Evolutionary conservation across 306 rosid genomes (phyloP), one percentile per base, ranked within the genome.

Genomic region (Corylus avellana): DNA sequence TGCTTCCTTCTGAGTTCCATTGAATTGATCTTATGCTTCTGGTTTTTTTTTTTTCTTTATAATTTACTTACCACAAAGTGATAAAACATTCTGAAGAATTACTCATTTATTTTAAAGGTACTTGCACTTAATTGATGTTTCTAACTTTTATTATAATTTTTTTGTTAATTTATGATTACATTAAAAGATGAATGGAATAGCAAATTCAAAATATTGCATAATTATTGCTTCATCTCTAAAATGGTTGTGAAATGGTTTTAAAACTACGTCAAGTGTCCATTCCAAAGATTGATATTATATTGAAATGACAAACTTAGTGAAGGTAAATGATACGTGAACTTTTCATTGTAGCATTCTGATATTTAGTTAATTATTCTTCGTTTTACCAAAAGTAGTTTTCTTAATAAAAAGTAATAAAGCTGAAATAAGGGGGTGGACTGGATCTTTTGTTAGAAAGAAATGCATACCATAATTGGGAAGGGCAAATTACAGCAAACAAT

Each of bases 401-500:
- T 5, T 6, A 64, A 37, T 64, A 29, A 64, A 7, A 16, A 32
- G 5, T 17, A 16, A 35, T 3, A 39, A 35, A 32, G 4, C 17
- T 14, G 48, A 64, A 37, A 32, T 16, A 63, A 32, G 44, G 13
- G 46, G 70, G 20, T 29, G 12, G 44, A 1, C 32, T 9, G 5
- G 13, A 59, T 25, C 39, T 59, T 29, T 29, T 32, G 0, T n/a
- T 5, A 32, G 8, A 35, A 64, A 35, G n/a, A n/a, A 67, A 3
- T 12, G 50, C 27, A 67, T 67, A 37, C 18, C 50, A 27, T 67
- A 67, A 37, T 64, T 67, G 72, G 72, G 27, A 17, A 67, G 29
- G 72, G 70, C 70, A 77, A 35, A 77, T 75, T 18, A 22, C 22
- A 53, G 12, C 71, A 44, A 54, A 11, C 32, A 59, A 25, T 59